These are phyloP conservation scores for Priceomyces haplophilus DNA, from an alignment of 805 yeast genomes.

Conservation along the genomic window DNA sequence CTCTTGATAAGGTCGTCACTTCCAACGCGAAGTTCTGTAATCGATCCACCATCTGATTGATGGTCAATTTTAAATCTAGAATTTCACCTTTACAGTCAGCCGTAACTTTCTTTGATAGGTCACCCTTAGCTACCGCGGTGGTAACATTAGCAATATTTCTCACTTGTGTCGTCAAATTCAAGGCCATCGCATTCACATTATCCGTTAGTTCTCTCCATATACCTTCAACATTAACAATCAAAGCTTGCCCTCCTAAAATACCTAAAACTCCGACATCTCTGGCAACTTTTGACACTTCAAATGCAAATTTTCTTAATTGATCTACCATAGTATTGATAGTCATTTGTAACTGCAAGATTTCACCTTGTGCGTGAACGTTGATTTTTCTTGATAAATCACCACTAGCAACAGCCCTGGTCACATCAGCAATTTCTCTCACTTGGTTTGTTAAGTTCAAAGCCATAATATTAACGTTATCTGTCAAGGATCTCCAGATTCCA, in stretches of 20 bases:
- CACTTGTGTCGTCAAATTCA: constrained; percentile 82
- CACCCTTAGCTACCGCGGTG: constrained; percentile 84
- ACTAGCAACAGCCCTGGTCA: constrained; percentile 81
- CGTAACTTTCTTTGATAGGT: constrained; percentile 73
- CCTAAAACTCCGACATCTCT: constrained; percentile 91
- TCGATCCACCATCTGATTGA: constrained; percentile 51
- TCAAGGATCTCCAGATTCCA: constrained; percentile 83
- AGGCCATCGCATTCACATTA: constrained; percentile 87
- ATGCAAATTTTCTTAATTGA: constrained; percentile 76
- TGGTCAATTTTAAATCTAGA: constrained; percentile 44
- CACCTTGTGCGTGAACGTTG: constrained; percentile 90
- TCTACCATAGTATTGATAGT: constrained; percentile 89
- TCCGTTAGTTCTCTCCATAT: constrained; percentile 87
- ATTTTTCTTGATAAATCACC: constrained; percentile 83
- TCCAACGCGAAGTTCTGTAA: constrained; percentile 46
- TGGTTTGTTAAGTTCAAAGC: constrained; percentile 73
- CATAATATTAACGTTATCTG: constrained; percentile 85
- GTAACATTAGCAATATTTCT: constrained; percentile 85
- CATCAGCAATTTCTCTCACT: constrained; percentile 81
- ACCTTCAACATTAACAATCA: constrained; percentile 75
- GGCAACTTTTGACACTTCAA: constrained; percentile 83
- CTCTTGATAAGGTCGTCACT: constrained; percentile 45
- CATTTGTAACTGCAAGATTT: constrained; percentile 77
- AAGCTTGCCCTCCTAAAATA: constrained; percentile 83
- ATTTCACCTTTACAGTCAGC: constrained; percentile 78